Conservation (phyloP, 139 green algal genomes). For the Penium margaritaceum region DNA sequence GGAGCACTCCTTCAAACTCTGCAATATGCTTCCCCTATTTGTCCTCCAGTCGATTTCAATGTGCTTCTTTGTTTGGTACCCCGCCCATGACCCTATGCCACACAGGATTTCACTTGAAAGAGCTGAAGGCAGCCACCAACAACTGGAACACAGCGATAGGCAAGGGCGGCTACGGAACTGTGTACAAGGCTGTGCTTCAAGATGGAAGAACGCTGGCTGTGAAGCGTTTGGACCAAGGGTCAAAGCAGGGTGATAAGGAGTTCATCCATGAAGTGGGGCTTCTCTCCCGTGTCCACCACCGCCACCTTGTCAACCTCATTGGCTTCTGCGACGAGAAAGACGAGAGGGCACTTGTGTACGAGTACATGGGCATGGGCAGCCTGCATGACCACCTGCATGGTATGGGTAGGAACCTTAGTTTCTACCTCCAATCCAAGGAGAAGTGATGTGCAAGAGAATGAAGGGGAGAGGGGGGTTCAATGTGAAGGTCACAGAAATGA, state of each 20-base stretch:
- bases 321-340: slow-evolving; percentile 32
- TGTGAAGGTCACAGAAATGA: too few relatives aligned
- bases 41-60: too few relatives aligned
- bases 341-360: slow-evolving; percentile 34
- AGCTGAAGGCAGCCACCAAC: slow-evolving; percentile 5
- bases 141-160: neutral
- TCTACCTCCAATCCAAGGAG: too few relatives aligned
- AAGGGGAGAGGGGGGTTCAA: too few relatives aligned
- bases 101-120: too few relatives aligned
- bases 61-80: too few relatives aligned
- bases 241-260: neutral
- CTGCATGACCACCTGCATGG: slow-evolving; percentile 31
- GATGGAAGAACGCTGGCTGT: neutral
- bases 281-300: slow-evolving; percentile 31
- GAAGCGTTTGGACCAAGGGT: neutral
- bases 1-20: too few relatives aligned
- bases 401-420: too few relatives aligned
- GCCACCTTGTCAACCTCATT: slow-evolving; percentile 26
- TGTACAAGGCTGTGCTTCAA: neutral
- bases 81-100: too few relatives aligned
- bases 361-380: slow-evolving; percentile 34
- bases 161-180: neutral
- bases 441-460: too few relatives aligned
- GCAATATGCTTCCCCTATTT: too few relatives aligned
- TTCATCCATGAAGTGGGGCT: slow-evolving; percentile 25